Conservation (phyloP, 2,329 filamentous ascomycete species). For the Colletotrichum endophyticum region DNA sequence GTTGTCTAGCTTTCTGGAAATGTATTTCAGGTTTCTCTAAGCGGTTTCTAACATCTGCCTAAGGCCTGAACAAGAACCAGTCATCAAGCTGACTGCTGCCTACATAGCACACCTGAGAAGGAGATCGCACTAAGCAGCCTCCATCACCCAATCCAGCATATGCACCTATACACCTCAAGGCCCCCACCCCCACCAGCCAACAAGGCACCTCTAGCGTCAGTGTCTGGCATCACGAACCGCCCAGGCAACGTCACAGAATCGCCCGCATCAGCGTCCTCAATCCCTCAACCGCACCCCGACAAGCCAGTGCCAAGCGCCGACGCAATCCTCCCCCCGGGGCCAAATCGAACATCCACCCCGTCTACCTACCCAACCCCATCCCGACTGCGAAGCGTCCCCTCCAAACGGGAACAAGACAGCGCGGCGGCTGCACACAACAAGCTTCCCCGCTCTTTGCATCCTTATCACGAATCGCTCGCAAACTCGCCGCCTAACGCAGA, state of each 20-base stretch:
- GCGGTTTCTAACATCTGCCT: not conserved
- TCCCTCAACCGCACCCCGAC: not conserved
- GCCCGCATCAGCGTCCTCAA: slow-evolving; percentile 11
- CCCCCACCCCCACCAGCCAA: slow-evolving; percentile 18
- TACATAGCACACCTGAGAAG: not conserved
- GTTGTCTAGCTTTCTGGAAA: not conserved
- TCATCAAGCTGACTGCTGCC: not conserved
- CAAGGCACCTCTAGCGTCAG: slow-evolving; percentile 3
- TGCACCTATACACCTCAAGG: not conserved
- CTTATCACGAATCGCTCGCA: not conserved
- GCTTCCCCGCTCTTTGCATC: slow-evolving; percentile 17
- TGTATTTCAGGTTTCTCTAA: accelerated
- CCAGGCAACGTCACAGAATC: slow-evolving; percentile 21
- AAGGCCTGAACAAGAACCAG: not conserved
- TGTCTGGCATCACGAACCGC: slow-evolving; percentile 16
- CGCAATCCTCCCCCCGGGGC: not conserved
- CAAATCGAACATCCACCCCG: not conserved
- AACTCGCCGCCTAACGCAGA: not conserved
- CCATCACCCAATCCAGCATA: not conserved
- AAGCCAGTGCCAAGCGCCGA: slow-evolving; percentile 7
- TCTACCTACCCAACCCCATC: not conserved
- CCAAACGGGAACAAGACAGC: not conserved
- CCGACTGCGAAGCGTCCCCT: not conserved
- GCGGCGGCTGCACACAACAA: not conserved
- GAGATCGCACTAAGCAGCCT: not conserved